A percentile compares a stretch with the other conserved stretches of the same genome.
Evolutionary conservation across 495 filamentous ascomycete species (phyloP).

Genomic region (Terfezia boudieri): DNA sequence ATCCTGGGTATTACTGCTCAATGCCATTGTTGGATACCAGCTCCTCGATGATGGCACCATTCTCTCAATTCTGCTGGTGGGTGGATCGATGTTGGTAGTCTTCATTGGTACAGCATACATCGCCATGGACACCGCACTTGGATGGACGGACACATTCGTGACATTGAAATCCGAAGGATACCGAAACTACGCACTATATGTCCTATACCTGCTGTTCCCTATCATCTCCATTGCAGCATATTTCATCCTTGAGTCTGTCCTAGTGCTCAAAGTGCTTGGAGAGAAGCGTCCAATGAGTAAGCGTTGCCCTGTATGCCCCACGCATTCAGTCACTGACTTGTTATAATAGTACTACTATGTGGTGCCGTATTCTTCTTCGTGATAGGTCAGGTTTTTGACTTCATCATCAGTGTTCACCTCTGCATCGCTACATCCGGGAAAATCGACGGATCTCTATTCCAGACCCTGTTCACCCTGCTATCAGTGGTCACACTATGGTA

Average conservation of each 20-base stretch:
- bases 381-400: constrained; percentile 85
- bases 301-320: constrained; percentile 12
- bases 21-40: constrained; percentile 82
- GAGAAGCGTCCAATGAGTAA: constrained; percentile 71
- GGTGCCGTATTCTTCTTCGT: constrained; percentile 61
- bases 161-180: constrained; percentile 26
- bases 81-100: constrained; percentile 41
- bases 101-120: constrained; percentile 82
- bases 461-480: constrained; percentile 75
- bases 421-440: constrained; percentile 59
- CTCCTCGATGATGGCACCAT: constrained; percentile 82
- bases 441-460: constrained; percentile 83
- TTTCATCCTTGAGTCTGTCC: constrained; percentile 55
- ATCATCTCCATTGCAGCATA: constrained; percentile 70
- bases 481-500: constrained; percentile 66
- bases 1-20: constrained; percentile 77
- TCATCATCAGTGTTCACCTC: constrained; percentile 74
- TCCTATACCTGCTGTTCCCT: constrained; percentile 77
- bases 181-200: constrained; percentile 70
- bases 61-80: constrained; percentile 53
- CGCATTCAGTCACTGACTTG: constrained; percentile 12
- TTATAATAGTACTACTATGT: constrained; percentile 42
- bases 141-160: constrained; percentile 59
- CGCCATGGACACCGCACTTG: constrained; percentile 75
- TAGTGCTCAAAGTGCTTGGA: constrained; percentile 66